Evolutionary conservation across 2,329 filamentous ascomycete species (phyloP), one percentile per base, ranked within the genome.

Genomic region (Penicillium italicum): DNA sequence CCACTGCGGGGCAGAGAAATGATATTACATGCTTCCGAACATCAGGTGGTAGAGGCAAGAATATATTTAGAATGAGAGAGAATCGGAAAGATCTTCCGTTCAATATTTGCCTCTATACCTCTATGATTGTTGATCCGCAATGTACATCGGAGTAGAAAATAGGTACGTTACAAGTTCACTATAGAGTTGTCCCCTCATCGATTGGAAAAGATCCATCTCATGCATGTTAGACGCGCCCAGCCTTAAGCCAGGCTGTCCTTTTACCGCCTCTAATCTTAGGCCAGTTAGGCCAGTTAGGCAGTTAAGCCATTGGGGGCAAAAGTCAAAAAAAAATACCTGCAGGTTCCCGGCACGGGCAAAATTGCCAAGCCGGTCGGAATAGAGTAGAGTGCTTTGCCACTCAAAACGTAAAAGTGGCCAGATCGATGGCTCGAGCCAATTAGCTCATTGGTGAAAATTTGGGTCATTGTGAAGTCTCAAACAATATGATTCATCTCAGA

Each of bases 1-100:
- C 52, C 58, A 64, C 52, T 61, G 63, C 62, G 63, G 63, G 63
- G 60, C 63, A 56, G 52, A 50, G 52, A 60, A 62, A 64, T 60
- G 62, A 65, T 65, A 58, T 63, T 57, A 61, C 61, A 65, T 59
- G 48, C 53, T 57, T 50, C 52, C 12, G 38, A 53, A 14, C 36
- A 41, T 41, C 43, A 53, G 20, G 26, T 28, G 26, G 26, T n/a
- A 38, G 34, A 42, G 42, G 31, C 42, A 40, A 46, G 41, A 53
- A 48, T 53, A 43, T 20, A 24, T 16, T 16, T 31, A 28, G 36
- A 37, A 58, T 41, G 48, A 56, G 49, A 54, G 45, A 53, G 33
- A 50, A 33, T 46, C 43, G 46, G 50, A 48, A 45, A 36, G 52
- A 56, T 52, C 22, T 46, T 47, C 48, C 53, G 46, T 50, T 40